Conservation (phyloP, 2,329 filamentous ascomycete species). For the Aspergillus chevalieri region DNA sequence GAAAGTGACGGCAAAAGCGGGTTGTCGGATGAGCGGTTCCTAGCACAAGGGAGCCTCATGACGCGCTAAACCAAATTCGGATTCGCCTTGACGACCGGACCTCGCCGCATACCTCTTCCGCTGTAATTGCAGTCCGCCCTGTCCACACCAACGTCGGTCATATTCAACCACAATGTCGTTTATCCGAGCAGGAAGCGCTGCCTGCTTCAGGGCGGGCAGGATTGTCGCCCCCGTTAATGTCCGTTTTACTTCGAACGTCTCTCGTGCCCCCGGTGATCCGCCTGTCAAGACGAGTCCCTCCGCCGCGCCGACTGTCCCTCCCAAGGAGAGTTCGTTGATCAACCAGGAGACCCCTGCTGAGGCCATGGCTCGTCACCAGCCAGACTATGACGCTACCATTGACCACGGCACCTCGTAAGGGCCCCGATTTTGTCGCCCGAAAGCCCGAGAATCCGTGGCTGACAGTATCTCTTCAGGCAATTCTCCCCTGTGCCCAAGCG, state of each 20-base stretch:
- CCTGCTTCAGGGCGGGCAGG: constrained; percentile 28
- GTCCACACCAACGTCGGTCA: constrained; percentile 12
- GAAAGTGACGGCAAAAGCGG: constrained; percentile 30
- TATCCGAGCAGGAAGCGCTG: constrained; percentile 49
- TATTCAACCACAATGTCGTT: constrained; percentile 54
- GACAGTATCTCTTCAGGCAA: constrained; percentile 50
- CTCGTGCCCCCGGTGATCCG: constrained; percentile 43
- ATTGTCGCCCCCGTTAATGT: constrained; percentile 28
- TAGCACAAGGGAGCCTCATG: constrained; percentile 19
- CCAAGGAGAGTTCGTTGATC: constrained; percentile 42
- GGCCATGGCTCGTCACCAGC: constrained; percentile 59
- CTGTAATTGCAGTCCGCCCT: constrained; percentile 25
- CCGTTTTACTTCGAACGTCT: constrained; percentile 23
- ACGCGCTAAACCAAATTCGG: constrained; percentile 32
- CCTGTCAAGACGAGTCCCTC: constrained; percentile 47
- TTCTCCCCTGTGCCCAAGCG: constrained; percentile 88
- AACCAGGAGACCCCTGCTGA: constrained; percentile 46
- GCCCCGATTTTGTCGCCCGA: constrained; percentile 1
- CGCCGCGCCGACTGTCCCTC: constrained; percentile 38
- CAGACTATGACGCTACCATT: constrained; percentile 71
- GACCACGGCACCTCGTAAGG: constrained; percentile 89
- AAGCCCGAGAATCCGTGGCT: constrained; percentile 14
- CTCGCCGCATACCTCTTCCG: constrained; percentile 26
- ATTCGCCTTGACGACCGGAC: constrained; percentile 25
- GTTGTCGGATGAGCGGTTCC: constrained; percentile 30